Percentiles rank a stretch among this genome's conserved stretches.
Evolutionary conservation across 495 filamentous ascomycete genomes (phyloP).

Genomic region (Stereocaulon alpinum): DNA sequence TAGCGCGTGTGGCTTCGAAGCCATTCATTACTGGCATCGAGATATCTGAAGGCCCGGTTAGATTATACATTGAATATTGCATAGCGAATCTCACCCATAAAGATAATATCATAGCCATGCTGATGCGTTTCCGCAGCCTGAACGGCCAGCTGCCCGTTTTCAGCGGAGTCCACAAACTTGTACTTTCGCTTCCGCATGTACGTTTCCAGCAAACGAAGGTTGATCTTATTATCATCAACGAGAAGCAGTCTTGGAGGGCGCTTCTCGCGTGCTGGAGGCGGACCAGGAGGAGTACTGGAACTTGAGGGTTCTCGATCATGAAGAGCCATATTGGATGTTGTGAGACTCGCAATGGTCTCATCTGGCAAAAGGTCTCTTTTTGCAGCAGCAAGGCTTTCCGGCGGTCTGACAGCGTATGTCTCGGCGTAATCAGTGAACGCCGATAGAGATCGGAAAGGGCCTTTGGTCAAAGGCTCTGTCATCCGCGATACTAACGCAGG

Average conservation of each 20-base stretch:
- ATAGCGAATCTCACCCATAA: constrained; percentile 37
- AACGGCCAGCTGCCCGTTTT: constrained; percentile 44
- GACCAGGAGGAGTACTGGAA: background rate
- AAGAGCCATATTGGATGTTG: constrained; percentile 7
- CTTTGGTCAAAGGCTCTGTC: constrained; percentile 15
- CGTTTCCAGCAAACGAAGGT: constrained; percentile 55
- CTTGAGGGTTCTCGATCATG: background rate
- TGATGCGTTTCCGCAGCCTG: constrained; percentile 35
- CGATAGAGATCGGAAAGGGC: background rate
- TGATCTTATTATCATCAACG: constrained; percentile 69
- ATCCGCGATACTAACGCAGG: constrained; percentile 12
- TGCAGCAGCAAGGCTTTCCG: background rate
- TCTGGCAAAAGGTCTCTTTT: background rate
- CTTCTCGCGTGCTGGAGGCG: constrained; percentile 9
- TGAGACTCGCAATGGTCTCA: background rate
- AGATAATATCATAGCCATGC: constrained; percentile 44
- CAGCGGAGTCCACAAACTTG: constrained; percentile 33
- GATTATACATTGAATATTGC: background rate
- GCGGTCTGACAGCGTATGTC: background rate
- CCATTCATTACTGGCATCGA: constrained; percentile 68
- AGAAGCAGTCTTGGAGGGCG: constrained; percentile 41
- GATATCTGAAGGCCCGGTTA: constrained; percentile 38
- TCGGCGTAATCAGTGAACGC: constrained; percentile 10
- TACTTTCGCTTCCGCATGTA: constrained; percentile 46
- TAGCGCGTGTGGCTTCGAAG: constrained; percentile 49